Evolutionary conservation across 164 flowering plant genomes (phyloP).

Genomic region (Brasenia schreberi): DNA sequence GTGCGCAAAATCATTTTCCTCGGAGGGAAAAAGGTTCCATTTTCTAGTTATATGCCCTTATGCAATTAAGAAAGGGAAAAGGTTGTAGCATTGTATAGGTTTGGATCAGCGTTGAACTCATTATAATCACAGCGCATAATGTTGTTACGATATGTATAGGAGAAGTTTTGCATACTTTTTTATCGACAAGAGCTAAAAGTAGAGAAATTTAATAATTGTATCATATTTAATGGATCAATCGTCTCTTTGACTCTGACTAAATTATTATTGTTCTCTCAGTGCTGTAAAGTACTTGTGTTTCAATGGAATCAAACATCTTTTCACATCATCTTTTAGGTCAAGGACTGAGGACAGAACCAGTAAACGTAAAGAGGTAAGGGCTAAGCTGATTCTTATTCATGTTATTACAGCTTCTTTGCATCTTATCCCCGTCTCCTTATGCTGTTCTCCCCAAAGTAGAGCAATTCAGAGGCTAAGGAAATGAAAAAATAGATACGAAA

Average conservation of each 20-base stretch:
- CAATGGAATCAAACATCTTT: slow-evolving; percentile 20
- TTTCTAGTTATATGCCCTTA: too few species aligned
- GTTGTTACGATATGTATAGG: too few species aligned
- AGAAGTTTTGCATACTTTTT: too few species aligned
- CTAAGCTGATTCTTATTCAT: slow-evolving; percentile 1
- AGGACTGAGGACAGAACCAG: slow-evolving; percentile 83
- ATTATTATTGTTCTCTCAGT: not conserved
- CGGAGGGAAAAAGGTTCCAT: not conserved
- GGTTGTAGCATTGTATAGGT: too few species aligned
- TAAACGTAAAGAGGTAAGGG: slow-evolving; percentile 77
- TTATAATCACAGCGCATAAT: too few species aligned
- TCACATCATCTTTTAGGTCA: slow-evolving; percentile 51
- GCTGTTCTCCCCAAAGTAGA: slow-evolving; percentile 50
- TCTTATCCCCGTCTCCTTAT: not conserved
- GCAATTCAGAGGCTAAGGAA: slow-evolving; percentile 34
- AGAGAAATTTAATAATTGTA: not conserved
- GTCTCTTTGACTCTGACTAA: not conserved
- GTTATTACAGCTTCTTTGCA: not conserved
- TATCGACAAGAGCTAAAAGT: not conserved
- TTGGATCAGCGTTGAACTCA: too few species aligned
- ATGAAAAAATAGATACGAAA: slow-evolving; percentile 15
- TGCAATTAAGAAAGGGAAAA: too few species aligned
- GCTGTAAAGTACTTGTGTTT: slow-evolving; percentile 14
- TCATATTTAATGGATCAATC: not conserved
- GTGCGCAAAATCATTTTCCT: not conserved